A percentile compares a stretch with the other conserved stretches of the same genome.
phyloP scores from a whole-genome alignment of 306 rosid species.

The Prunus campanulata region DNA sequence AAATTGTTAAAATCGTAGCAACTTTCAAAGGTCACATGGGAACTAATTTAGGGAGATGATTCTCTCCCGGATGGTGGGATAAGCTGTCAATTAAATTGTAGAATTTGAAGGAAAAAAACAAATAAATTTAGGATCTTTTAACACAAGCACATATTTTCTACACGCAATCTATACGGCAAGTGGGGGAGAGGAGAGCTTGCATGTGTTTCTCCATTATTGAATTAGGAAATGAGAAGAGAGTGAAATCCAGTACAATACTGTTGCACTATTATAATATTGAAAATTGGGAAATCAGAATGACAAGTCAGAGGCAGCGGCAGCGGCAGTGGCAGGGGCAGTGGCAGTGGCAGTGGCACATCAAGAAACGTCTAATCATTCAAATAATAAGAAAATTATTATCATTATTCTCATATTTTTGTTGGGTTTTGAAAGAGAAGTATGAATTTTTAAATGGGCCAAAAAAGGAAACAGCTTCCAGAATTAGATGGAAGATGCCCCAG shows the following conservation, averaged over 20 bases:
- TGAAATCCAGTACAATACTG: background rate
- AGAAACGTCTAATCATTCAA: slow-evolving; percentile 40
- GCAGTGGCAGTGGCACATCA: slow-evolving; percentile 27
- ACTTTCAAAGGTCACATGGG: background rate
- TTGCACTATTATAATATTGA: slow-evolving; percentile 11
- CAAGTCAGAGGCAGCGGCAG: slow-evolving; percentile 23
- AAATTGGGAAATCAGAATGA: slow-evolving; percentile 27
- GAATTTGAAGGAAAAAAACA: background rate
- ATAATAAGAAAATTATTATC: background rate
- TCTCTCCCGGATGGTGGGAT: slow-evolving; percentile 10
- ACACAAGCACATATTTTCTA: no score
- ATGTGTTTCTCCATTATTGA: background rate
- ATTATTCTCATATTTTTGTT: no score
- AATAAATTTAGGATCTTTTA: background rate
- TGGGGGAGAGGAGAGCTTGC: background rate
- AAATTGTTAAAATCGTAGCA: background rate
- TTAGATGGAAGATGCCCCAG: no score
- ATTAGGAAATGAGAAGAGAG: background rate
- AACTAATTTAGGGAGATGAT: background rate
- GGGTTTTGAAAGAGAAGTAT: no score
- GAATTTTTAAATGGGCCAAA: no score
- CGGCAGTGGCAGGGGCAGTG: background rate
- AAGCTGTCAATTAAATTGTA: background rate
- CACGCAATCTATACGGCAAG: no score
- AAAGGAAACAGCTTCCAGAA: no score